Conservation (phyloP, 192 early-diverging fungal genomes). For the Coemansia sp. region DNA sequence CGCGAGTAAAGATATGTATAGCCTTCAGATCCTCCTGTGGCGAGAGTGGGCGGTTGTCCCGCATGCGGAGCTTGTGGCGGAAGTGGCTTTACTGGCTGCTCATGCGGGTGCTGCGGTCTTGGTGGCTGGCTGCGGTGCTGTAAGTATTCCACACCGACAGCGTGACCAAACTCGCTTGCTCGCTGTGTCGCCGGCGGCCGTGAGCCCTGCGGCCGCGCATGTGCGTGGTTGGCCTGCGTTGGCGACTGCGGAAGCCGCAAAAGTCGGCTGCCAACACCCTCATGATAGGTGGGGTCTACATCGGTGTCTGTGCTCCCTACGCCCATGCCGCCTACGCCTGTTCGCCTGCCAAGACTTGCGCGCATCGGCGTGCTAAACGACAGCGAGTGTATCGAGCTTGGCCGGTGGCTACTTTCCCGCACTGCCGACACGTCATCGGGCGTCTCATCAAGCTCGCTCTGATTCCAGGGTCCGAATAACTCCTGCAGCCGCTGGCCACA, state of each 20-base stretch:
- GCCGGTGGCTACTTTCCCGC: slow-evolving; percentile 10
- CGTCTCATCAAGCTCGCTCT: background rate
- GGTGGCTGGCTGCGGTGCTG: slow-evolving; percentile 14
- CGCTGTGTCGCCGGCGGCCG: slow-evolving; percentile 11
- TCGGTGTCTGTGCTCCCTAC: background rate
- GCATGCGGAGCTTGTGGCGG: slow-evolving; percentile 2
- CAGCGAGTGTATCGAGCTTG: slow-evolving; percentile 35
- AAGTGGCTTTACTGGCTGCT: slow-evolving; percentile 11
- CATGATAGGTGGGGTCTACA: background rate
- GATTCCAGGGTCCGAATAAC: slow-evolving; percentile 45
- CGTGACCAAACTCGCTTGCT: slow-evolving; percentile 12
- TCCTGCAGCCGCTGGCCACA: slow-evolving; percentile 40
- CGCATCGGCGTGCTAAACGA: slow-evolving; percentile 42
- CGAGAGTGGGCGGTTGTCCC: slow-evolving; percentile 1
- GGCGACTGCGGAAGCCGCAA: slow-evolving; percentile 9
- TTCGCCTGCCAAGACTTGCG: slow-evolving; percentile 17
- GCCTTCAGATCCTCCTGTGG: slow-evolving; percentile 27
- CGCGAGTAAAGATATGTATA: slow-evolving; percentile 53
- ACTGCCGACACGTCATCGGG: background rate
- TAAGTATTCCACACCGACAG: slow-evolving; percentile 9
- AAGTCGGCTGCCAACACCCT: background rate
- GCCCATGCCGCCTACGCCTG: background rate
- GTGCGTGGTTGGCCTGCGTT: background rate
- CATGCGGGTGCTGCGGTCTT: slow-evolving; percentile 5
- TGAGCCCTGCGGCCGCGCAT: slow-evolving; percentile 1